Base-by-base conservation (phyloP, 371 early-diverging fungal genomes). In the Blakeslea trispora region DNA sequence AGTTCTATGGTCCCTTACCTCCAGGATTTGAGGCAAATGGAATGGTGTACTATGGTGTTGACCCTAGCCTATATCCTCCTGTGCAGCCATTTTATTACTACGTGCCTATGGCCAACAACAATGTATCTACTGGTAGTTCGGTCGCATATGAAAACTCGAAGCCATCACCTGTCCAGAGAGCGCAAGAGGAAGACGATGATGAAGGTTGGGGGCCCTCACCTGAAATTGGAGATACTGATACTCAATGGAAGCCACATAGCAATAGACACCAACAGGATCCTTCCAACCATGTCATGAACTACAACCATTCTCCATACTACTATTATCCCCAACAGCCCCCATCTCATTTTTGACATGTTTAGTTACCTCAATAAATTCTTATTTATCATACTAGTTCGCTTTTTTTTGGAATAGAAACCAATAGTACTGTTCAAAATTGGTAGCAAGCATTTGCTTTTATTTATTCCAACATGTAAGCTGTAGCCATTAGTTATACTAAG, bases 41-140 rank as follows among this genome's bases (percentile, higher is more conserved):
- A 11, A 72, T 72, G 73, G 69, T 72, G 1, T 72, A 72, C 43
- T 72, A 72, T 43, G 63, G 66, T 19, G 56, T 66, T 52, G 64
- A 69, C 40, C 66, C 73, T 0, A 56, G 63, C 7, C 55, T 72
- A 55, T 72, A 68, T 55, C 64, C 59, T 1, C 61, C 61, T n/a
- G 54, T 47, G n/a, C 55, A 42, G 35, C 58, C 57, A 23, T 71
- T 56, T 31, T 71, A 72, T 17, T 59, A 56, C 34, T 51, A 57
- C 19, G 50, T 42, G 17, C 50, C 59, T 4, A 42, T 51, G 42
- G 13, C 21, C 1, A n/a, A 5, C 10, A 51, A 23, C 10, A 51
- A 23, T 8, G 24, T 2, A 2, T 2, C 2, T 19, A 35, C 14
- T 3, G 48, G 6, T 48, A 17, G 10, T 34, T n/a, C 39, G 18